Conservation (phyloP, 305 asterid genomes). For the Withania somnifera region DNA sequence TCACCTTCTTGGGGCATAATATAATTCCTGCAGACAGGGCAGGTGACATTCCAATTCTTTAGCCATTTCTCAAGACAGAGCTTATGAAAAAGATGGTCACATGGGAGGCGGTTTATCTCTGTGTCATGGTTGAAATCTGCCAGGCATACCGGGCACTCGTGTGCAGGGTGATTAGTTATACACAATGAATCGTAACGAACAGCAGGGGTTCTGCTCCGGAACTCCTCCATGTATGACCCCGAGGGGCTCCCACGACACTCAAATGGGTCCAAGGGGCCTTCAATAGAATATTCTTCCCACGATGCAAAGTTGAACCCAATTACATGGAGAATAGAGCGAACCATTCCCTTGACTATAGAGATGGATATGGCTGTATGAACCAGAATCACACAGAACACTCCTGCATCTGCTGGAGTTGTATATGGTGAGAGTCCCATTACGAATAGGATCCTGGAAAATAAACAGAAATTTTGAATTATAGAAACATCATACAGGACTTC, state of each 20-base stretch:
- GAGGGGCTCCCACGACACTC: constrained; percentile 43
- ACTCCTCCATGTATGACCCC: constrained; percentile 66
- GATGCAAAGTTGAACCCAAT: constrained; percentile 64
- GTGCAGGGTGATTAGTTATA: constrained; percentile 16
- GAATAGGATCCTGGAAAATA: not conserved
- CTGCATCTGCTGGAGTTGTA: constrained; percentile 75
- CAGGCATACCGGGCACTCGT: constrained; percentile 83
- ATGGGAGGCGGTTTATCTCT: constrained; percentile 58
- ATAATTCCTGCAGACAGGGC: constrained; percentile 85
- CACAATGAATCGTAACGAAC: constrained; percentile 44
- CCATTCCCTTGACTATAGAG: constrained; percentile 59
- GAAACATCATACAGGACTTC: not conserved
- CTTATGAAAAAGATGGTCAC: constrained; percentile 84
- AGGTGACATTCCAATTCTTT: constrained; percentile 75
- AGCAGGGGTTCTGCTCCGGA: constrained; percentile 52
- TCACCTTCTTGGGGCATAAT: constrained; percentile 61
- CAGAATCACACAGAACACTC: constrained; percentile 67
- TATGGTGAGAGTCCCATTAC: constrained; percentile 76
- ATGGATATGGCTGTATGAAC: constrained; percentile 82
- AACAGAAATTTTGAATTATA: not conserved
- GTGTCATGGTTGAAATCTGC: constrained; percentile 50
- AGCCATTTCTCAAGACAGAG: constrained; percentile 83
- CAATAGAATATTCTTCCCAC: constrained; percentile 53
- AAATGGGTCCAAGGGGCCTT: constrained; percentile 28
- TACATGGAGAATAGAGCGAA: constrained; percentile 54